Conservation (phyloP, 768 basidiomycete genomes). For the Lactifluus piperatus region DNA sequence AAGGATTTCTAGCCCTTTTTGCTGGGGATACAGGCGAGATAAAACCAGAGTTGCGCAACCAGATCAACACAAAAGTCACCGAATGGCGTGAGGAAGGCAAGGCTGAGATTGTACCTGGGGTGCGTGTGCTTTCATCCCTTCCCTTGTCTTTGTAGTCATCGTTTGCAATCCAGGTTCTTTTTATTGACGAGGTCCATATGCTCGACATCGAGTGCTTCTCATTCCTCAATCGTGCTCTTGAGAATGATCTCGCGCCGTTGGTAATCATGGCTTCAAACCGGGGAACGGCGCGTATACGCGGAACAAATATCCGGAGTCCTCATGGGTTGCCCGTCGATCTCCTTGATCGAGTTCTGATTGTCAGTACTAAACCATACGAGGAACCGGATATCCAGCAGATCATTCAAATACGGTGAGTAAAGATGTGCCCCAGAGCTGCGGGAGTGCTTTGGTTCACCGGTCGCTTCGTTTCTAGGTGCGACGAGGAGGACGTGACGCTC, state of each 20-base stretch:
- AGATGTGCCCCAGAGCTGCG: background rate
- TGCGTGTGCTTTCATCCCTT: constrained; percentile 32
- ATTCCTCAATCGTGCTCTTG: constrained; percentile 92
- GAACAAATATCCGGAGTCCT: constrained; percentile 89
- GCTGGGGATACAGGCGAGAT: constrained; percentile 98
- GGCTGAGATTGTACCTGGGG: constrained; percentile 94
- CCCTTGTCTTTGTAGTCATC: background rate
- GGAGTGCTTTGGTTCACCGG: background rate
- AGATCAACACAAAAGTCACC: constrained; percentile 93
- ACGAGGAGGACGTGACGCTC: constrained; percentile 92
- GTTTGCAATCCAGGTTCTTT: constrained; percentile 61
- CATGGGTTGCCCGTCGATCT: constrained; percentile 94
- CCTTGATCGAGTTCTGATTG: constrained; percentile 91
- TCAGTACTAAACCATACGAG: constrained; percentile 82
- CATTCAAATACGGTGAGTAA: constrained; percentile 74
- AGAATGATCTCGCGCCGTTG: constrained; percentile 86
- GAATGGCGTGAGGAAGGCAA: constrained; percentile 99
- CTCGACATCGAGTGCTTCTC: constrained; percentile 99
- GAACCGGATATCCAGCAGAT: constrained; percentile 85
- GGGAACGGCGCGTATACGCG: constrained; percentile 89
- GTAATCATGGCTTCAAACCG: constrained; percentile 99
- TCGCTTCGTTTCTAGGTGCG: constrained; percentile 43
- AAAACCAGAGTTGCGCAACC: constrained; percentile 90
- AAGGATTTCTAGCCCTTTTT: constrained; percentile 94
- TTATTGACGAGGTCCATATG: constrained; percentile 99